Evolutionary conservation across 371 early-diverging fungal species (phyloP), one percentile per base, ranked within the genome.

Genomic region (Capniomyces stellatus): DNA sequence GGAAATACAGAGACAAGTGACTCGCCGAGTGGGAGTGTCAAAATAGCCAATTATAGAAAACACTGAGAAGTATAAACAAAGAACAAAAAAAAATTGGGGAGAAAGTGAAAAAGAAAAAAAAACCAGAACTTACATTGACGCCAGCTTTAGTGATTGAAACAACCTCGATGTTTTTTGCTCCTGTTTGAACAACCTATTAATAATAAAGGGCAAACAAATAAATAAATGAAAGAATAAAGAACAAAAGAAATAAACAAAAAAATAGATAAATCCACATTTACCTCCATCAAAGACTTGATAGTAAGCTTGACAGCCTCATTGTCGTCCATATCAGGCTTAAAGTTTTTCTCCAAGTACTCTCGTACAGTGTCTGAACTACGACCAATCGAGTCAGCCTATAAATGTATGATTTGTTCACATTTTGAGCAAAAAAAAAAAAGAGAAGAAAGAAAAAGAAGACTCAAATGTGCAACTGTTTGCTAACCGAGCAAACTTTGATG

Each of bases 101-200:
- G 35, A 35, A n/a, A n/a, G n/a, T 15, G 15, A 15, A 35, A 35
- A 35, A 6, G 15, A 15, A 35, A 10, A 35, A 15, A 35, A 35
- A 35, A 10, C 35, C 35, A 6, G 15, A 35, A 12, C 2, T 30
- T 23, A 51, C 24, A n/a, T 78, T 75, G 39, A 82, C 64, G 43
- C 77, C 71, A 59, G 83, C 84, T 21, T 74, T 58, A 41, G 81
- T 79, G 87, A 94, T 90, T 18, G 87, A 77, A 21, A 89, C 89
- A 62, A 97, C 85, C 62, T 97, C 98, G 66, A 97, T 92, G 70
- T 93, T 93, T 75, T 93, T 93, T 50, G 98, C 89, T 46, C 98
- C 95, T 2, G 94, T 94, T 77, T 97, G 98, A 31, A 97, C 98
- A 58, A 95, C 89, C 35, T 35, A 35, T 35, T 35, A 10, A n/a